Conservation (phyloP, 2,329 filamentous ascomycete species). For the Exophiala oligosperma region DNA sequence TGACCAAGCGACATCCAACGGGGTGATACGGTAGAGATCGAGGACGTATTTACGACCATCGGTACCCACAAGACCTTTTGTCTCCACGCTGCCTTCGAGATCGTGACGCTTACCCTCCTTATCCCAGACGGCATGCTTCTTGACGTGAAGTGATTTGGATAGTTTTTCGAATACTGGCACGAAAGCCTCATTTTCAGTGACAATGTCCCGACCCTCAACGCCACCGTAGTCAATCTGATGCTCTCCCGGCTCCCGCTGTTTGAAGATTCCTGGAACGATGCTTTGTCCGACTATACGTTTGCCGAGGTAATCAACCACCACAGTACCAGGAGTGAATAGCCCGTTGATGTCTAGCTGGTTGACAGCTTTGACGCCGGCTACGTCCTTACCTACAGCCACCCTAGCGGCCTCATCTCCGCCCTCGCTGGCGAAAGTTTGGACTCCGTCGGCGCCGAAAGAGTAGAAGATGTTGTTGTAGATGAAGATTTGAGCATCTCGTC, state of each 20-base stretch:
- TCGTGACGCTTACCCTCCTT: slow-evolving; percentile 90
- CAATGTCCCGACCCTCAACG: slow-evolving; percentile 93
- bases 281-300: slow-evolving; percentile 97
- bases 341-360: slow-evolving; percentile 96
- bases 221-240: slow-evolving; percentile 99
- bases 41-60: slow-evolving; percentile 97
- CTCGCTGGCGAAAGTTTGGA: slow-evolving; percentile 94
- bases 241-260: slow-evolving; percentile 94
- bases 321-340: slow-evolving; percentile 91
- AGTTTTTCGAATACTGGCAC: slow-evolving; percentile 82
- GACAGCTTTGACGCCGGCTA: slow-evolving; percentile 87
- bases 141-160: slow-evolving; percentile 85
- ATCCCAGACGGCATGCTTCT: slow-evolving; percentile 96
- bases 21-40: slow-evolving; percentile 91
- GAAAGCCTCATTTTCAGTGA: slow-evolving; percentile 87
- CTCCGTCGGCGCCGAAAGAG: slow-evolving; percentile 95
- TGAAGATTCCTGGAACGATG: slow-evolving; percentile 98
- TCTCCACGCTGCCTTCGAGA: slow-evolving; percentile 93
- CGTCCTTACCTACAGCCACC: slow-evolving; percentile 95
- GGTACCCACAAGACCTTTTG: slow-evolving; percentile 94
- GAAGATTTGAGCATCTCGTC: slow-evolving; percentile 91
- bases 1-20: slow-evolving; percentile 86
- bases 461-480: slow-evolving; percentile 99
- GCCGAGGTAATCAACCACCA: slow-evolving; percentile 94
- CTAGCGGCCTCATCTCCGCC: slow-evolving; percentile 95